Evolutionary conservation across 2,329 filamentous ascomycete species (phyloP), one percentile per base, ranked within the genome.

Genomic region (Pseudocercospora musae): DNA sequence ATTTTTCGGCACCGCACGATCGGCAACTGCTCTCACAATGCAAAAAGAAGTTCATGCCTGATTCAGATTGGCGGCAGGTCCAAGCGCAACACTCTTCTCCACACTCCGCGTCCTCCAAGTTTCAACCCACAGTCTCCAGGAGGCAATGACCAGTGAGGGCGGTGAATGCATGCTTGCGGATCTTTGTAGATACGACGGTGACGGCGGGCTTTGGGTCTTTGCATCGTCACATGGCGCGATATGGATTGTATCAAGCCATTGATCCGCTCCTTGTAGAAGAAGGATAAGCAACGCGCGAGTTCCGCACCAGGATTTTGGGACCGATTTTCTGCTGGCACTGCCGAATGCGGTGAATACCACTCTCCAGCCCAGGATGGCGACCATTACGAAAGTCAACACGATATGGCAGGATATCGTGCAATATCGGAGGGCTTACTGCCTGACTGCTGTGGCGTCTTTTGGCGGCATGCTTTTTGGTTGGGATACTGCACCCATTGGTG

Each of bases 361-460:
- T 25, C 44, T 64, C n/a, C 54, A 60, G 25, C 58, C 42, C 48
- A 37, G 23, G 20, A 64, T 63, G 56, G 57, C 42, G 20, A 23
- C 58, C 29, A 60, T 10, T 15, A 33, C 44, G 37, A 77, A 60
- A 23, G 46, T 49, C 20, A 61, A 64, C 15, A 68, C 69, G 25
- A 72, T 78, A 49, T 77, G 75, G 73, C 64, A 69, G 31, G 78
- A 79, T 52, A 69, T 79, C 57, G 76, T 78, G 63, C 69, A 70
- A 4, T 77, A 80, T 59, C 74, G 78, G 8, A 71, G 72, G 46
- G 74, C 75, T 6, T 79, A 80, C 59, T 31, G 76, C 21, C 74
- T 80, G 13, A 79, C 78, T 0, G 74, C 73, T 0, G 74, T 79
- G n/a, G 76, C 78, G 4, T 75, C 74, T 0, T 79, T 80, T 65